Evolutionary conservation across 306 rosid species (phyloP).

Genomic region (Cucurbita ficifolia): DNA sequence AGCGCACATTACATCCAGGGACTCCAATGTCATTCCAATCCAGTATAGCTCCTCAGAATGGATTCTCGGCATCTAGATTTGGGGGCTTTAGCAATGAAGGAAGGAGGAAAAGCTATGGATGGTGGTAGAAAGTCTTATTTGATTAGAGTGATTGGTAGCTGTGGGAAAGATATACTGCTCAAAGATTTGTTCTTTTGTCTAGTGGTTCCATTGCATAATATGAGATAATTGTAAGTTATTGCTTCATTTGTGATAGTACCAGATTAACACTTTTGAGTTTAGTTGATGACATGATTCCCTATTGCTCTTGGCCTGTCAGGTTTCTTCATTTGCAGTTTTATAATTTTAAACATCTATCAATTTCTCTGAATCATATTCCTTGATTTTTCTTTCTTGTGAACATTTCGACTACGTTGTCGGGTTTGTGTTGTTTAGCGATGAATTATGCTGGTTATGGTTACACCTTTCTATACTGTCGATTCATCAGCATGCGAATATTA

Average conservation of each 20-base stretch:
- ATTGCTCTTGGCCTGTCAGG: not conserved
- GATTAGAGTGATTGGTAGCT: slow-evolving; percentile 7
- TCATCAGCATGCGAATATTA: not conserved
- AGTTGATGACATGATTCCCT: not conserved
- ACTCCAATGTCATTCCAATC: slow-evolving; percentile 25
- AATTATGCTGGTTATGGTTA: not conserved
- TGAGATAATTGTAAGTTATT: not conserved
- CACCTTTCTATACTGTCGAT: not conserved
- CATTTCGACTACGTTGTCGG: not conserved
- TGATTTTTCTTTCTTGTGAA: not conserved
- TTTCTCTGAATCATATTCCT: not conserved
- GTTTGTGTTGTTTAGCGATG: not conserved
- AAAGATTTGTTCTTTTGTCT: not conserved
- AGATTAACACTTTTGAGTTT: not conserved
- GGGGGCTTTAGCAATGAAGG: slow-evolving; percentile 25
- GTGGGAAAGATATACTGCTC: not conserved
- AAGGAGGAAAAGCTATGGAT: slow-evolving; percentile 21
- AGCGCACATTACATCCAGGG: slow-evolving; percentile 16
- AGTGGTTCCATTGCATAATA: not conserved
- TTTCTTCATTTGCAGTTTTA: not conserved
- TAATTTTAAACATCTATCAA: not conserved
- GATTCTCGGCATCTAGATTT: slow-evolving; percentile 45
- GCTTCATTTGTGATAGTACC: not conserved
- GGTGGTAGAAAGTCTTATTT: slow-evolving; percentile 30
- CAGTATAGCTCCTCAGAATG: slow-evolving; percentile 12